Conservation (phyloP, 2,329 filamentous ascomycete species). For the Lasiodiplodia sp. region DNA sequence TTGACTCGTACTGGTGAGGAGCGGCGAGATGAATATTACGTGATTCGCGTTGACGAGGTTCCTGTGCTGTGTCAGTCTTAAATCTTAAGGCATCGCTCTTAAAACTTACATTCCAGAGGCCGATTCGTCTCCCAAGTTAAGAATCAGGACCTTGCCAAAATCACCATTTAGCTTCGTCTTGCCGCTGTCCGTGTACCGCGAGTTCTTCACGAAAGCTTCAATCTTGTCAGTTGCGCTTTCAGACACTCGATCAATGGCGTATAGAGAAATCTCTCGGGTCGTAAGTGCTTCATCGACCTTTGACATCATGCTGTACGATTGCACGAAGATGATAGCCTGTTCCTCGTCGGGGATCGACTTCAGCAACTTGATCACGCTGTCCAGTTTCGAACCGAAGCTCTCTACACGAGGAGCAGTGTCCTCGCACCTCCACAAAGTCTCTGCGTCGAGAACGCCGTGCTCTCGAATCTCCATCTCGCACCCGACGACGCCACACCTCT, state of each 20-base stretch:
- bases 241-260: slow-evolving; percentile 44
- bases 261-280: slow-evolving; percentile 41
- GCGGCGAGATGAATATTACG: slow-evolving; percentile 67
- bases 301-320: slow-evolving; percentile 56
- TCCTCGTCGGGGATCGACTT: slow-evolving; percentile 47
- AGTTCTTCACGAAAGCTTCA: slow-evolving; percentile 1
- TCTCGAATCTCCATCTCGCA: slow-evolving; percentile 49
- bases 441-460: slow-evolving; percentile 46
- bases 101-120: slow-evolving; percentile 57
- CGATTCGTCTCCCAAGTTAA: slow-evolving; percentile 64
- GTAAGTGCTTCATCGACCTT: slow-evolving; percentile 46
- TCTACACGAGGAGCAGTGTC: slow-evolving; percentile 11
- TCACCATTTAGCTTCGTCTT: slow-evolving; percentile 24
- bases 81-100: neutral
- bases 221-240: slow-evolving; percentile 9
- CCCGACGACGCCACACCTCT: slow-evolving; percentile 48
- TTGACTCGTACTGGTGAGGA: slow-evolving; percentile 58
- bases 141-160: slow-evolving; percentile 58
- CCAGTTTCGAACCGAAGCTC: slow-evolving; percentile 56
- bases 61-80: slow-evolving; percentile 41
- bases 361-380: slow-evolving; percentile 55
- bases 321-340: slow-evolving; percentile 64
- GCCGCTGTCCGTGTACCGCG: slow-evolving; percentile 16
- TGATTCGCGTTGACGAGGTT: slow-evolving; percentile 71
- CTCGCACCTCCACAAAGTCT: slow-evolving; percentile 45